Conservation (phyloP, 2,329 filamentous ascomycete species). For the Fusarium hostae region DNA sequence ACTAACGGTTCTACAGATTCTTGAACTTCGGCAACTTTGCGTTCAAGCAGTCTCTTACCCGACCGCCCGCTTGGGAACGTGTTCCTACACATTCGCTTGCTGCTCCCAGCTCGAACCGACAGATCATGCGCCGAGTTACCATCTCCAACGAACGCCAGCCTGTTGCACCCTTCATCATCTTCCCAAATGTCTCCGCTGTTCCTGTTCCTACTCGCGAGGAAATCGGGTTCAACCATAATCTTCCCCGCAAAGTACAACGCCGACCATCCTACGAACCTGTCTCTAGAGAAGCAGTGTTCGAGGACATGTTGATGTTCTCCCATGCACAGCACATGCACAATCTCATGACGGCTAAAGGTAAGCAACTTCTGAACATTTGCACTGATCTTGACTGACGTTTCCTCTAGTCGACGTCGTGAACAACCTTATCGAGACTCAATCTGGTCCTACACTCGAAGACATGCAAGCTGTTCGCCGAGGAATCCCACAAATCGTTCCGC, state of each 20-base stretch:
- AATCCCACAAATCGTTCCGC: constrained; percentile 35
- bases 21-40: constrained; percentile 38
- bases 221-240: constrained; percentile 10
- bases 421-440: constrained; percentile 34
- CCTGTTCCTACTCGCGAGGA: constrained; percentile 4
- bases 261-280: not conserved
- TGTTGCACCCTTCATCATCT: not conserved
- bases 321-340: constrained; percentile 18
- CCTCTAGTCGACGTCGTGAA: constrained; percentile 43
- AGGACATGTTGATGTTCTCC: constrained; percentile 6
- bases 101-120: constrained; percentile 38
- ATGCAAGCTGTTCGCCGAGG: constrained; percentile 17
- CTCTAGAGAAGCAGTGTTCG: not conserved
- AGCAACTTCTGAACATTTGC: not conserved
- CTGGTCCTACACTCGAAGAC: constrained; percentile 17
- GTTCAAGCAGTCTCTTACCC: constrained; percentile 27
- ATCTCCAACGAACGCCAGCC: constrained; percentile 9
- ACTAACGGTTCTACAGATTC: constrained; percentile 36
- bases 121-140: constrained; percentile 50
- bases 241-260: constrained; percentile 23
- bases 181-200: not conserved
- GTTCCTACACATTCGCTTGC: constrained; percentile 44
- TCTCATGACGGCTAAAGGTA: constrained; percentile 48
- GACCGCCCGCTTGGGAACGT: constrained; percentile 48
- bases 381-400: constrained; percentile 18